Evolutionary conservation across 2,329 filamentous ascomycete species (phyloP).

Genomic region (Aspergillus ruber): DNA sequence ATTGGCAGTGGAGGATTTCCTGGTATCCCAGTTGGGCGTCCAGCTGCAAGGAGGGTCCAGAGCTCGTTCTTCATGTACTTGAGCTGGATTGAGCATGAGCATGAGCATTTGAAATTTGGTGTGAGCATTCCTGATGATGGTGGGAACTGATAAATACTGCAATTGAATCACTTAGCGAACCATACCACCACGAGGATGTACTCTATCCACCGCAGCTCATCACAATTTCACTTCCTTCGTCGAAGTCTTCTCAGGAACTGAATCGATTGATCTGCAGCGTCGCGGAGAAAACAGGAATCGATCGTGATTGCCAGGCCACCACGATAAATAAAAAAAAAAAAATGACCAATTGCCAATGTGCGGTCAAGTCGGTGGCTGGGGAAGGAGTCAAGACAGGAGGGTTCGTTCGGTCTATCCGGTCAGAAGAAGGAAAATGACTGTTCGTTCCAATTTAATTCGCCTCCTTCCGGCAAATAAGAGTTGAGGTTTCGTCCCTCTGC

Average conservation of each 20-base stretch:
- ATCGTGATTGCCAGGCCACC: too few species aligned
- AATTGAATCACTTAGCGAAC: not conserved
- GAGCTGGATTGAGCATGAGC: not conserved
- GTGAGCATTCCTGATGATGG: not conserved
- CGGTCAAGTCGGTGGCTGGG: not conserved
- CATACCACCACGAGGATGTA: not conserved
- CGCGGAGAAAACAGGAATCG: not conserved
- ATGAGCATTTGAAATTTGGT: too few species aligned
- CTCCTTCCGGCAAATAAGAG: not conserved
- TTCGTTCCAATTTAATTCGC: conserved; percentile 2
- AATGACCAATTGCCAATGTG: not conserved
- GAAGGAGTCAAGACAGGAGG: not conserved
- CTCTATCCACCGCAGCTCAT: not conserved
- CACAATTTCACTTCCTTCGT: not conserved
- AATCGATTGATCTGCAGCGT: not conserved
- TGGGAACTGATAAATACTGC: not conserved
- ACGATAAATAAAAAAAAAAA: not conserved
- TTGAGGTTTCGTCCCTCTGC: not conserved
- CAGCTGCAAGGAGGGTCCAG: not conserved
- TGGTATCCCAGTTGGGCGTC: not conserved
- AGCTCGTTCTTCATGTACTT: not conserved
- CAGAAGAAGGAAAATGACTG: conserved; percentile 7
- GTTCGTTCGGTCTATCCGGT: conserved; percentile 5
- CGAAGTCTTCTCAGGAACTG: not conserved
- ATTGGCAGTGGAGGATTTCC: not conserved